A percentile compares a stretch with the other conserved stretches of the same genome.
phyloP scores from a whole-genome alignment of 345 rosid genomes.

The Geranium rotundifolium region DNA sequence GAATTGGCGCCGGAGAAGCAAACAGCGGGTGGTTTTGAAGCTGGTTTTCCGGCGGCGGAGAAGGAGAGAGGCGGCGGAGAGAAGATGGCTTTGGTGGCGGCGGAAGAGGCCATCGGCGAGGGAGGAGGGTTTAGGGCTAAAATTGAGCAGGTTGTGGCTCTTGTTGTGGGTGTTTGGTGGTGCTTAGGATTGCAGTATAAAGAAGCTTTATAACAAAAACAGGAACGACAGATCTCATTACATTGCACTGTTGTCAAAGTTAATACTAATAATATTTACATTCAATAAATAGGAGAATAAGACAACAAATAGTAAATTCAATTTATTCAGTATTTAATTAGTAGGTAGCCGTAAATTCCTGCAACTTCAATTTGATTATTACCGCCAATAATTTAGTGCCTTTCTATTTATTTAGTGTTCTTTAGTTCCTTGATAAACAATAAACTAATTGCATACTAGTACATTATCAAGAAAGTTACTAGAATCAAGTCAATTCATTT shows the following conservation, averaged over 20 bases:
- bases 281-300: too few species aligned
- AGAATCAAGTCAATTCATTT: too few species aligned
- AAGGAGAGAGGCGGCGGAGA: background rate
- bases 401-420: background rate
- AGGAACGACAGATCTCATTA: background rate
- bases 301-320: too few species aligned
- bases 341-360: background rate
- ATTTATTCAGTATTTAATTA: too few species aligned
- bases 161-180: background rate
- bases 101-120: background rate
- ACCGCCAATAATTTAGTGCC: background rate
- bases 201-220: background rate
- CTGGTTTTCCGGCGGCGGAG: background rate
- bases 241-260: too few species aligned
- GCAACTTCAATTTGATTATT: background rate
- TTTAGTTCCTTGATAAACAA: background rate
- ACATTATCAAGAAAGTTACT: too few species aligned
- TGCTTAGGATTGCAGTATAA: background rate
- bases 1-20: background rate
- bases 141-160: too few species aligned
- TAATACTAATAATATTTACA: too few species aligned
- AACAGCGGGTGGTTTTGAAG: background rate
- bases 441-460: too few species aligned
- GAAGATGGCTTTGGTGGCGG: background rate
- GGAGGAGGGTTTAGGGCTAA: too few species aligned